Base-by-base conservation (phyloP, 2,329 filamentous ascomycete species). In the Botryotinia convoluta region DNA sequence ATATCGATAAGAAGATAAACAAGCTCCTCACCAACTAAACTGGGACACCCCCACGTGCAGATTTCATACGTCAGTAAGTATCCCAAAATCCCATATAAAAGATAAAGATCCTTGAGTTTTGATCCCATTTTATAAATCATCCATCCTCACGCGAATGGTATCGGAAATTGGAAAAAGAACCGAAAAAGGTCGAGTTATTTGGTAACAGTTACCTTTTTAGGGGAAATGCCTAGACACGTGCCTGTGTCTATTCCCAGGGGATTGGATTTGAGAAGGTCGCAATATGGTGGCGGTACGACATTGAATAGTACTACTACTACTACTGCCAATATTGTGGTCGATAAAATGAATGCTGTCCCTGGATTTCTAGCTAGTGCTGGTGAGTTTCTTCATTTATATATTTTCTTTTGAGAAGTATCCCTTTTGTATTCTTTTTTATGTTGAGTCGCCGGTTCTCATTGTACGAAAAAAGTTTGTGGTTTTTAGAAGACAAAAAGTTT, bases 361-460 rank as follows among this genome's bases (percentile, higher is more conserved):
- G 88, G 85, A 45, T 82, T 90, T 71, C 88, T 86, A 79, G 88
- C 87, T 75, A 89, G 88, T 79, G 86, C 88, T 79, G 88, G 88
- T 90, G 81, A 86, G 88, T 82, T 70, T 57, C 26, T 64, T 51
- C 37, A 26, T 73, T 59, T 60, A 29, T 44, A 39, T 37, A n/a
- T 37, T 8, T 20, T 32, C 32, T 26, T 26, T 39, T 32, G 4
- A 29, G 14, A 29, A 54, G 48, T 29, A 5, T 37, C 39, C 4
- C n/a, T 32, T 42, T 32, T 39, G 20, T 37, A 5, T 26, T 22
- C 44, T 61, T 32, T 51, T 39, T 26, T 37, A 29, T 7, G 48
- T 12, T n/a, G 54, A 54, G 35, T 69, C 48, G 16, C 14, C 42
- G 18, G 14, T 72, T 67, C 42, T 22, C 26, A 29, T 20, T 59